A percentile compares a stretch with the other conserved stretches of the same genome.
phyloP scores from a whole-genome alignment of 768 basidiomycete genomes.

The Russula ochroleuca region DNA sequence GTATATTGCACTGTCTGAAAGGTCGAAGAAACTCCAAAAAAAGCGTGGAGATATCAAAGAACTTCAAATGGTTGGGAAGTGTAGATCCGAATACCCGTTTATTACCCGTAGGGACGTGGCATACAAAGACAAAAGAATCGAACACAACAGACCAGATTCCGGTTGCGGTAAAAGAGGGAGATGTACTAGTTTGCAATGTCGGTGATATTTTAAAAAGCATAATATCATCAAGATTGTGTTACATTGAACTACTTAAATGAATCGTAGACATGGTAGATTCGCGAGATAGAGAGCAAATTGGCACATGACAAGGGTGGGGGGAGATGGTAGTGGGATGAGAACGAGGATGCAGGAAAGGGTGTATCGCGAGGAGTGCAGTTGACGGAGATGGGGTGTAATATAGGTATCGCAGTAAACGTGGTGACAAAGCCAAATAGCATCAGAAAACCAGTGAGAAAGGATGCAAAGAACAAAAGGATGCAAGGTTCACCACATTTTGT shows the following conservation, averaged over 20 bases:
- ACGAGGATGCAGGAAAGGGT: neutral
- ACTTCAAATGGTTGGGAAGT: too few species aligned
- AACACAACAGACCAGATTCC: neutral
- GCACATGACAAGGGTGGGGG: neutral
- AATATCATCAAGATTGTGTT: constrained; percentile 10
- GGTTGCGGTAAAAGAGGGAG: too few species aligned
- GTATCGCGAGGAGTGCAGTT: constrained; percentile 14
- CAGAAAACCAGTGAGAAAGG: constrained; percentile 8
- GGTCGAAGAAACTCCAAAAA: too few species aligned
- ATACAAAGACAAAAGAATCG: too few species aligned
- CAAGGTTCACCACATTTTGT: neutral
- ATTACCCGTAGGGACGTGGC: too few species aligned
- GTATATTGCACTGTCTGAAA: too few species aligned
- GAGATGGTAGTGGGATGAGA: neutral
- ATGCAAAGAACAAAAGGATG: constrained; percentile 3
- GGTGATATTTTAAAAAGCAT: neutral
- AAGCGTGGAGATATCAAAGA: too few species aligned
- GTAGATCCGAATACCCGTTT: too few species aligned
- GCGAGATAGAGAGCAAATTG: neutral
- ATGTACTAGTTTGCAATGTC: neutral
- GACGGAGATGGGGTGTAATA: neutral
- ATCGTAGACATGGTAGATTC: constrained; percentile 5
- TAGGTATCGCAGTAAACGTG: constrained; percentile 18
- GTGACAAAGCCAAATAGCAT: constrained; percentile 18
- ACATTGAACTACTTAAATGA: constrained; percentile 15